These are phyloP conservation scores for Annulohypoxylon truncatum DNA, from an alignment of 2,329 filamentous ascomycete species.

Conservation along the genomic window DNA sequence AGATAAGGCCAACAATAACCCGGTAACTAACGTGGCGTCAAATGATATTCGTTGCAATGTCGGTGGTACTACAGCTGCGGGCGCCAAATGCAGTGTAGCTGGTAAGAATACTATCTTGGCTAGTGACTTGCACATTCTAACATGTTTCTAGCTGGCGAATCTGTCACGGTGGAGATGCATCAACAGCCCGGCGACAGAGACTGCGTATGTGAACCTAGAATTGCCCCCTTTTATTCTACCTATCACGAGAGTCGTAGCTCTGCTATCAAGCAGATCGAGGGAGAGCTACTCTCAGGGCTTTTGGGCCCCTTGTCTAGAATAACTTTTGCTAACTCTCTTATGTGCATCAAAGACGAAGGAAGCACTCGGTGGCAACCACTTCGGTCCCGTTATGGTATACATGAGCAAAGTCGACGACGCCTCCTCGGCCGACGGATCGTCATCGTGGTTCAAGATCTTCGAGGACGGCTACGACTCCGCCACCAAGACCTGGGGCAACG, in stretches of 20 bases:
- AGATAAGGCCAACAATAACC: conserved; percentile 54
- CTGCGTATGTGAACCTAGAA: conserved; percentile 46
- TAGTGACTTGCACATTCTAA: conserved; percentile 12
- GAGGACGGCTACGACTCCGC: conserved; percentile 53
- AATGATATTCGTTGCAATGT: conserved; percentile 58
- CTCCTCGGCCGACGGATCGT: conserved; percentile 55
- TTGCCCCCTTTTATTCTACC: background rate
- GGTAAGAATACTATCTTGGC: conserved; percentile 26
- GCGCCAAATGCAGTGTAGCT: conserved; percentile 50
- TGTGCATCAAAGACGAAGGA: conserved; percentile 48
- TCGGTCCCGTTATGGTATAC: conserved; percentile 63
- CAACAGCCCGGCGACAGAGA: conserved; percentile 56
- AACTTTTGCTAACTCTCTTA: background rate
- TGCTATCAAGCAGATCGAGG: background rate
- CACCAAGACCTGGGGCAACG: conserved; percentile 51
- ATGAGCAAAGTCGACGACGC: conserved; percentile 61
- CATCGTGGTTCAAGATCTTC: conserved; percentile 65
- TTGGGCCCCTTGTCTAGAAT: background rate
- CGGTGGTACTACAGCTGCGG: conserved; percentile 48
- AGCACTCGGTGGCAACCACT: conserved; percentile 65
- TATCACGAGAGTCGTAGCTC: background rate
- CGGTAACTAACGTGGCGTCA: conserved; percentile 54
- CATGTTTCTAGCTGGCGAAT: conserved; percentile 49
- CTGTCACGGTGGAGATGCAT: conserved; percentile 61
- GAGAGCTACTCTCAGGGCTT: background rate